These are phyloP conservation scores for Suillus fuscotomentosus DNA, from an alignment of 768 basidiomycete species.

Conservation along the genomic window DNA sequence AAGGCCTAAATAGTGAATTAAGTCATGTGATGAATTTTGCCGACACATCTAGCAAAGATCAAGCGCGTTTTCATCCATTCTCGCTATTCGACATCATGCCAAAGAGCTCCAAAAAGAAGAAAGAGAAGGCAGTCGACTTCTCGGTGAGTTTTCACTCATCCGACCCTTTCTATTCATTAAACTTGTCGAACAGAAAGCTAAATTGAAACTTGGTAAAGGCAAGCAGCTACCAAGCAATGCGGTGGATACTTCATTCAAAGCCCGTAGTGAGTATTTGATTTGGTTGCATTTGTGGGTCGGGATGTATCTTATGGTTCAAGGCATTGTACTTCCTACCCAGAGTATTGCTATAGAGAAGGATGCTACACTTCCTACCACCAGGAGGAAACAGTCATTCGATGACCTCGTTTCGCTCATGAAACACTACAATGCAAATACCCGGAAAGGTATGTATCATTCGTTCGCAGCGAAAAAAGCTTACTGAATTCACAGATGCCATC, in stretches of 20 bases:
- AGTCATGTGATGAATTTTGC: slow-evolving; percentile 3
- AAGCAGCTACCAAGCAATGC: slow-evolving; percentile 81
- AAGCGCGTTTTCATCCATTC: background rate
- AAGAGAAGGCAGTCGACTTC: slow-evolving; percentile 87
- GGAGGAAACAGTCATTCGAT: slow-evolving; percentile 67
- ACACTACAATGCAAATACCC: slow-evolving; percentile 77
- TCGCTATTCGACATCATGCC: slow-evolving; percentile 54
- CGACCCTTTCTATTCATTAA: slow-evolving; percentile 1
- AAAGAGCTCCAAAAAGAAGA: slow-evolving; percentile 83
- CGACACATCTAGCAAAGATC: background rate
- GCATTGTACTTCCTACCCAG: slow-evolving; percentile 87
- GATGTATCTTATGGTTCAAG: slow-evolving; percentile 37
- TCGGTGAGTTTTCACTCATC: slow-evolving; percentile 45
- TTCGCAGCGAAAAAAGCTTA: background rate
- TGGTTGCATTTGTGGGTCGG: background rate
- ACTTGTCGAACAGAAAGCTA: slow-evolving; percentile 71
- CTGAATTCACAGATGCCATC: slow-evolving; percentile 58
- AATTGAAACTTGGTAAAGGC: slow-evolving; percentile 94
- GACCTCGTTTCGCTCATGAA: slow-evolving; percentile 78
- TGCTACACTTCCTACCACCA: slow-evolving; percentile 64
- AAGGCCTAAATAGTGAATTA: background rate
- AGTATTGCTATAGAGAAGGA: slow-evolving; percentile 64
- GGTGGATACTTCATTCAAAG: slow-evolving; percentile 95
- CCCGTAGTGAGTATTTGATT: slow-evolving; percentile 66
- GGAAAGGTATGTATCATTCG: slow-evolving; percentile 55